These are phyloP conservation scores for Suillus fuscotomentosus DNA, from an alignment of 768 basidiomycete genomes.

Conservation along the genomic window DNA sequence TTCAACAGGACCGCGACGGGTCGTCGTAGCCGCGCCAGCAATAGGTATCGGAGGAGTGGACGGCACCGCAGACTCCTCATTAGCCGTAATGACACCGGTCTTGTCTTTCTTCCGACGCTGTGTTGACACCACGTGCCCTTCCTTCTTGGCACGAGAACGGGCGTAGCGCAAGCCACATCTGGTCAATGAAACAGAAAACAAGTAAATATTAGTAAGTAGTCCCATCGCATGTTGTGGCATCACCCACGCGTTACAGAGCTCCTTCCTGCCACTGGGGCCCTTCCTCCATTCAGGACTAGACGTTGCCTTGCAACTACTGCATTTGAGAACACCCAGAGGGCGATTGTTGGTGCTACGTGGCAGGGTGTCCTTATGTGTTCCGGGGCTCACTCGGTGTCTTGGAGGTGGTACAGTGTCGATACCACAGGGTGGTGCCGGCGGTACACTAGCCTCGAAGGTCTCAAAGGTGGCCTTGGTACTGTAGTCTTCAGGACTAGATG, in stretches of 20 bases:
- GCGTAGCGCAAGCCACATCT: constrained; percentile 87
- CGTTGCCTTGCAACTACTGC: constrained; percentile 79
- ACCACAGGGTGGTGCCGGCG: constrained; percentile 13
- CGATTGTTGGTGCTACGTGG: constrained; percentile 51
- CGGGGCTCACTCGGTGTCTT: constrained; percentile 54
- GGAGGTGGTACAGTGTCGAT: constrained; percentile 55
- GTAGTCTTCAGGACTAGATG: constrained; percentile 39
- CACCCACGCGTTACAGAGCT: constrained; percentile 88
- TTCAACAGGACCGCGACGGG: constrained; percentile 48
- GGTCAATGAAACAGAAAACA: constrained; percentile 21
- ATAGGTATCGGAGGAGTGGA: constrained; percentile 32
- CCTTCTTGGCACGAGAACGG: constrained; percentile 86
- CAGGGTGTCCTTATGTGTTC: constrained; percentile 46
- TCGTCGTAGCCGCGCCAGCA: constrained; percentile 43
- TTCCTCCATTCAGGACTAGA: constrained; percentile 91
- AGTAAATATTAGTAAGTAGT: constrained; percentile 7
- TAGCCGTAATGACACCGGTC: constrained; percentile 22
- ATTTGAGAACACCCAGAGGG: constrained; percentile 69
- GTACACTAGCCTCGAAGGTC: constrained; percentile 20
- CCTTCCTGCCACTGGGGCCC: constrained; percentile 87
- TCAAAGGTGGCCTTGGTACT: constrained; percentile 34
- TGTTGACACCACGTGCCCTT: constrained; percentile 51
- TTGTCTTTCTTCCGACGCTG: constrained; percentile 69
- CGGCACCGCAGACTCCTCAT: constrained; percentile 21
- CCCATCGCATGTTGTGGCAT: constrained; percentile 15